These are phyloP conservation scores for Hypoxylon sp. DNA, from an alignment of 2,329 filamentous ascomycete species.

Conservation along the genomic window DNA sequence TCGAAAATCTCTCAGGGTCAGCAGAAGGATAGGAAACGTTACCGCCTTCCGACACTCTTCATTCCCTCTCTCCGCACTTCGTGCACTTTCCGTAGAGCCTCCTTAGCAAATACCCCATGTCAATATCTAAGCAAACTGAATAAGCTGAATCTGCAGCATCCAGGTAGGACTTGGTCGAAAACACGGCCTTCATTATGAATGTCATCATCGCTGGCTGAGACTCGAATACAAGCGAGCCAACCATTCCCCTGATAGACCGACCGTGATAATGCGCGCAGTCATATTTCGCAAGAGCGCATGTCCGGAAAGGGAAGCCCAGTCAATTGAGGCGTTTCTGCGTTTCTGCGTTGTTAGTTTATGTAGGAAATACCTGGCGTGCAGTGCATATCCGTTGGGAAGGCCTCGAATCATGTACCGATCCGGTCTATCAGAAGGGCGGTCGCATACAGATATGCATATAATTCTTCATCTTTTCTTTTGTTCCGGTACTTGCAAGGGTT, in stretches of 20 bases:
- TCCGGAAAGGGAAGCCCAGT: conserved; percentile 32
- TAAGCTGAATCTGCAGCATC: conserved; percentile 22
- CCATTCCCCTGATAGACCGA: conserved; percentile 1
- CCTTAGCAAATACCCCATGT: conserved; percentile 20
- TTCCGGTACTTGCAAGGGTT: conserved; percentile 14
- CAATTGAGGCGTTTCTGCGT: background rate
- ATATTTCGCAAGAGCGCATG: conserved; percentile 12
- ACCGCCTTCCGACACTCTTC: background rate
- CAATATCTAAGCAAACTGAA: conserved; percentile 8
- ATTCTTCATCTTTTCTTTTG: conserved; percentile 25
- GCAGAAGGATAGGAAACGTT: background rate
- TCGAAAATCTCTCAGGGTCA: background rate
- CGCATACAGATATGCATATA: conserved; percentile 34
- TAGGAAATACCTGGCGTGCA: conserved; percentile 3
- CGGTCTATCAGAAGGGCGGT: conserved; percentile 25
- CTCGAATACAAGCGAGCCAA: conserved; percentile 36
- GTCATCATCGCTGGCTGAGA: conserved; percentile 25
- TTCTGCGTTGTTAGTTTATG: conserved; percentile 18
- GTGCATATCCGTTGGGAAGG: conserved; percentile 16
- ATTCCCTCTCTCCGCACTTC: conserved; percentile 5
- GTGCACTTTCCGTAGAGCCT: conserved; percentile 21
- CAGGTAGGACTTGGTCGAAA: conserved; percentile 19
- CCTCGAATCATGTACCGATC: conserved; percentile 41
- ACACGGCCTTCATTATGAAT: conserved; percentile 13
- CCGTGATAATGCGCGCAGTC: conserved; percentile 30